Evolutionary conservation across 163 green algal genomes (phyloP), one percentile per base, ranked within the genome.

Genomic region (Scenedesmus sp.): DNA sequence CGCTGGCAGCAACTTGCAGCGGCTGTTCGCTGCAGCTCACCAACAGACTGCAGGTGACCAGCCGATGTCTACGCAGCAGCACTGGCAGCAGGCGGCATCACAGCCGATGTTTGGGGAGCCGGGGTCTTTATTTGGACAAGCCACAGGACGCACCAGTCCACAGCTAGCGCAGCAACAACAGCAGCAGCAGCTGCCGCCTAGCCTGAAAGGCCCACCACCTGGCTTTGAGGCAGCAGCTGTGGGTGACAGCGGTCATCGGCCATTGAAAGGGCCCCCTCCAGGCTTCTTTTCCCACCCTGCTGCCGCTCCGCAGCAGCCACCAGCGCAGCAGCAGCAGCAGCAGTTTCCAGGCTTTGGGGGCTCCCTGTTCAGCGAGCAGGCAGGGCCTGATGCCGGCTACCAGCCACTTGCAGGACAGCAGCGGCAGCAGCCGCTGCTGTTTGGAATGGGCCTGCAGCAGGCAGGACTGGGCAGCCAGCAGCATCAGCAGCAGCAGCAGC

Each of bases 401-500:
- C 78, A 84, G 24, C 42, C 26, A 5, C 30, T 43, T 72, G 81
- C 46, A 72, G 81, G 44, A 70, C 81, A 86, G 81, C 81, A 86
- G 81, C 81, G 72, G 81, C 81, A 86, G 81, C 79, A 85, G 79
- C 13, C 46, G n/a, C 30, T 46, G 73, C 73, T 82, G 73, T 82
- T 51, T n/a, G 65, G 65, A 0, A 20, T 76, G 73, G 73, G n/a
- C 37, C 46, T 46, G 46, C 44, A 72, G 81, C 81, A 68, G 81
- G 46, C 65, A 76, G 65, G 30, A 46, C 81, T 72, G 46, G 10
- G 37, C 16, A 26, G 46, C 46, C 81, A 72, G 78, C 78, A 84
- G 78, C 78, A 65, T 42, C 72, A 88, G 81, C 93, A 94, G 76
- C 18, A 37, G n/a, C 15, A 79, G 59, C 76, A 83, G 76, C 37